Base-by-base conservation (phyloP, 139 green algal genomes). In the Chlorella sp. region DNA sequence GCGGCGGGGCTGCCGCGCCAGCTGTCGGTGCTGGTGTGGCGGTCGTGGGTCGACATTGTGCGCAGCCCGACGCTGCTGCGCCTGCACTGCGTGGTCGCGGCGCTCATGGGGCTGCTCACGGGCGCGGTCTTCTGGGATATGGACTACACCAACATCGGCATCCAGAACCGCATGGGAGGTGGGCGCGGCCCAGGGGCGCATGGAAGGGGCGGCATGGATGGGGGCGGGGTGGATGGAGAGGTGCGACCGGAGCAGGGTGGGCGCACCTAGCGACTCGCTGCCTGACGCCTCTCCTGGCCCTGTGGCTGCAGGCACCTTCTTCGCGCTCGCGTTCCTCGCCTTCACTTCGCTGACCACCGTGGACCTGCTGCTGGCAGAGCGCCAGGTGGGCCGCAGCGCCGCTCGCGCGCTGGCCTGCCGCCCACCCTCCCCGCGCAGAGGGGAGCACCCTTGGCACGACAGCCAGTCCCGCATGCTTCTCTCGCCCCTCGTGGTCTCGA, bases 251-350 rank as follows among this genome's bases (percentile, higher is more conserved):
- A n/a, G n/a, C n/a, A n/a, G n/a, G n/a, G n/a, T n/a, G n/a, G n/a
- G n/a, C n/a, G n/a, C n/a, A n/a, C n/a, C n/a, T n/a, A n/a, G n/a
- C n/a, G n/a, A n/a, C n/a, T n/a, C n/a, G n/a, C n/a, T n/a, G n/a
- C n/a, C n/a, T n/a, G n/a, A n/a, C n/a, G n/a, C n/a, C n/a, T n/a
- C n/a, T n/a, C n/a, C n/a, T n/a, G n/a, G n/a, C n/a, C n/a, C n/a
- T n/a, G n/a, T n/a, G n/a, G n/a, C n/a, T n/a, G n/a, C n/a, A n/a
- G 86, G 77, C 60, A 85, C 93, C 68, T 97, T 97, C 85, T 96
- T 97, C 75, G 82, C 86, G 2, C 85, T 95, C 17, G 82, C 79
- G 36, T 90, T 95, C 33, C 79, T 94, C 5, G 90, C 77, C 59
- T 93, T 96, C 82, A 89, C 85, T 23, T 85, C 84, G 12, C 77